Evolutionary conservation across 2,329 filamentous ascomycete species (phyloP).

Genomic region (Nothophaeocryptopus gaeumannii): DNA sequence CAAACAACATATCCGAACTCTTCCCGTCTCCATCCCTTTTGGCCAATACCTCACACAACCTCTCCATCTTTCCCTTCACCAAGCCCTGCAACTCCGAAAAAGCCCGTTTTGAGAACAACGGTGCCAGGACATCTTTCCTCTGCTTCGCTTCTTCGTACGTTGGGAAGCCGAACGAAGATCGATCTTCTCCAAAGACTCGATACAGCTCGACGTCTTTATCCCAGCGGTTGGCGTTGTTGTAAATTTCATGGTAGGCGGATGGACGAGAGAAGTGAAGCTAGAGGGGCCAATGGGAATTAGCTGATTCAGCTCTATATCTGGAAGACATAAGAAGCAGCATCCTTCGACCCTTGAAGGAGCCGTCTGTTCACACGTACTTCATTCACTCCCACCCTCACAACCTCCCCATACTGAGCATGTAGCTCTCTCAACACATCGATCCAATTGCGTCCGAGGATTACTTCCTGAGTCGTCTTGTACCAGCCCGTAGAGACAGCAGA

Average conservation of each 20-base stretch:
- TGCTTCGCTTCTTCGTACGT: conserved; percentile 41
- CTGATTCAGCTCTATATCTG: neutral
- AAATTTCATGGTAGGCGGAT: conserved; percentile 44
- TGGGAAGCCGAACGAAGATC: conserved; percentile 44
- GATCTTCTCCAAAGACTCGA: conserved; percentile 40
- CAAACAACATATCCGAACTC: conserved; percentile 33
- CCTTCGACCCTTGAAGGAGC: neutral
- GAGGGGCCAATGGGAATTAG: too few species aligned
- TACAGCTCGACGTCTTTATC: conserved; percentile 44
- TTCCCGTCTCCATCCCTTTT: conserved; percentile 6
- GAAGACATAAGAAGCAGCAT: neutral
- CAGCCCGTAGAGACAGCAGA: conserved; percentile 10
- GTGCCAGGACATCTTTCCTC: conserved; percentile 42
- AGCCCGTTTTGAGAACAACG: conserved; percentile 42
- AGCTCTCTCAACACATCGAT: conserved; percentile 14
- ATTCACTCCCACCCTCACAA: conserved; percentile 19
- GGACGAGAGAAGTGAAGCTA: conserved; percentile 46
- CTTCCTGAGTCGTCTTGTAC: conserved; percentile 17
- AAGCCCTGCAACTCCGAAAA: conserved; percentile 39
- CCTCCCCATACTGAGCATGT: conserved; percentile 15
- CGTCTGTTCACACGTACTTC: conserved; percentile 6
- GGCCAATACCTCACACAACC: conserved; percentile 11
- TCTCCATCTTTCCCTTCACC: conserved; percentile 35
- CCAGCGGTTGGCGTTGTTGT: conserved; percentile 42
- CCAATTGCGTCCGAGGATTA: conserved; percentile 13